A percentile compares a stretch with the other conserved stretches of the same genome.
Evolutionary conservation across 208 protist species (phyloP).

Genomic region (Tetramitus jugosus): DNA sequence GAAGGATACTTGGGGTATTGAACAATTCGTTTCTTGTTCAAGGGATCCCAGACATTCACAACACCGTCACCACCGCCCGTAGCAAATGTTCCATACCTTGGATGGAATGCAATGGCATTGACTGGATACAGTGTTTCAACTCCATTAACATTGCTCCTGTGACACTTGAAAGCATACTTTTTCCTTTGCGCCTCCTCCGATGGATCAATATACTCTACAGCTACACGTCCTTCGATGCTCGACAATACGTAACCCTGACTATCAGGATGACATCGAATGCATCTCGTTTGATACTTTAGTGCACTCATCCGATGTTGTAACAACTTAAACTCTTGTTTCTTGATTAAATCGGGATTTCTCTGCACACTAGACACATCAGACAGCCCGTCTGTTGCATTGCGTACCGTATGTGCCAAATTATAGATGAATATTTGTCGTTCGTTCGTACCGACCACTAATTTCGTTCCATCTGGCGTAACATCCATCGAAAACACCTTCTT

Average conservation of each 20-base stretch:
- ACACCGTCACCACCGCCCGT: slow-evolving; percentile 61
- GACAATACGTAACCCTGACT: slow-evolving; percentile 40
- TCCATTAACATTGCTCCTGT: slow-evolving; percentile 35
- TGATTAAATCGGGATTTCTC: no score
- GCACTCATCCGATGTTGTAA: background rate
- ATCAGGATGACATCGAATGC: slow-evolving; percentile 28
- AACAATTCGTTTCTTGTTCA: slow-evolving; percentile 38
- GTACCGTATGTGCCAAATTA: background rate
- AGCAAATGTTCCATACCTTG: slow-evolving; percentile 56
- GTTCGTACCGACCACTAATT: background rate
- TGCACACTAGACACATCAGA: no score
- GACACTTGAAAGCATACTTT: slow-evolving; percentile 70
- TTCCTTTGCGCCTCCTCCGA: slow-evolving; percentile 25
- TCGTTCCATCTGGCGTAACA: background rate
- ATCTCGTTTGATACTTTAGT: slow-evolving; percentile 52
- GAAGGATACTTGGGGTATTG: slow-evolving; percentile 33
- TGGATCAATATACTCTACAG: slow-evolving; percentile 58
- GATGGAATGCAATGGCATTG: slow-evolving; percentile 60
- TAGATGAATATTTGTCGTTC: background rate
- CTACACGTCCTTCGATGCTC: slow-evolving; percentile 56
- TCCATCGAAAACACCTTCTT: slow-evolving; percentile 1
- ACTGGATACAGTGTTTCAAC: slow-evolving; percentile 55
- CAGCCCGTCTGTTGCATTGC: no score
- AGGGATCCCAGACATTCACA: slow-evolving; percentile 58
- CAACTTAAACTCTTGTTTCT: background rate